Percentiles rank a stretch among this genome's conserved stretches.
Conservation (phyloP, 2,329 filamentous ascomycete species). For the Didymella exigua region DNA sequence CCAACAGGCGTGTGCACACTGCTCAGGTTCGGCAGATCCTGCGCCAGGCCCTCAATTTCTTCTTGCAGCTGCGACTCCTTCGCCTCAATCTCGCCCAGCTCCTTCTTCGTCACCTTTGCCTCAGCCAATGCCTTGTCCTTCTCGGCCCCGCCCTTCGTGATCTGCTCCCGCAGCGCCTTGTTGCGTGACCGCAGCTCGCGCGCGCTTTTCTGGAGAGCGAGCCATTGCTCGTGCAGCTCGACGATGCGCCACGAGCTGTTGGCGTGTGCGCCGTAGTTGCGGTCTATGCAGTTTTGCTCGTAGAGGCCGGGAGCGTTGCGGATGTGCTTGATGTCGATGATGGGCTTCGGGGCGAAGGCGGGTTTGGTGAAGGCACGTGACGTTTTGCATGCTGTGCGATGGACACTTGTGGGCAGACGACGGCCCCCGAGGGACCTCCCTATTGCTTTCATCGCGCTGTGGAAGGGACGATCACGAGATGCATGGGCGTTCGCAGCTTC, state of each 20-base stretch:
- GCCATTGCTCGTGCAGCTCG: constrained; percentile 55
- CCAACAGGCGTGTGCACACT: constrained; percentile 76
- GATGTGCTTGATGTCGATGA: constrained; percentile 86
- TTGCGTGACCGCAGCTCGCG: constrained; percentile 68
- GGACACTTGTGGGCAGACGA: not conserved
- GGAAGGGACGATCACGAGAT: constrained; percentile 12
- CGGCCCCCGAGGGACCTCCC: constrained; percentile 26
- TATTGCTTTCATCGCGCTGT: constrained; percentile 31
- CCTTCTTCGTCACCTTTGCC: constrained; percentile 67
- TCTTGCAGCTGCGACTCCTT: constrained; percentile 64
- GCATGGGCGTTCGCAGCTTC: constrained; percentile 4
- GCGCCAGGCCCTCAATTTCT: constrained; percentile 76
- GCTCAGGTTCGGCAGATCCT: constrained; percentile 85
- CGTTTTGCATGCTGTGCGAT: constrained; percentile 40
- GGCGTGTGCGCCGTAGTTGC: constrained; percentile 73
- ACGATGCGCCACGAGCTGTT: constrained; percentile 60
- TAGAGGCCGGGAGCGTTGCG: constrained; percentile 82
- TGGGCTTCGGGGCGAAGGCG: constrained; percentile 76
- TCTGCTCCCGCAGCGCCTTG: constrained; percentile 66
- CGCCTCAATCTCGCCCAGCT: constrained; percentile 65
- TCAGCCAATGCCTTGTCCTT: constrained; percentile 65
- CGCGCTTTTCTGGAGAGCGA: constrained; percentile 62
- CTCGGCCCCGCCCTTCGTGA: constrained; percentile 49
- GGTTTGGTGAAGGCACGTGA: constrained; percentile 60
- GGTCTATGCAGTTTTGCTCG: constrained; percentile 79